These are phyloP conservation scores for Saccharomyces uvarum DNA, from an alignment of 1,139 yeast species.

Conservation along the genomic window DNA sequence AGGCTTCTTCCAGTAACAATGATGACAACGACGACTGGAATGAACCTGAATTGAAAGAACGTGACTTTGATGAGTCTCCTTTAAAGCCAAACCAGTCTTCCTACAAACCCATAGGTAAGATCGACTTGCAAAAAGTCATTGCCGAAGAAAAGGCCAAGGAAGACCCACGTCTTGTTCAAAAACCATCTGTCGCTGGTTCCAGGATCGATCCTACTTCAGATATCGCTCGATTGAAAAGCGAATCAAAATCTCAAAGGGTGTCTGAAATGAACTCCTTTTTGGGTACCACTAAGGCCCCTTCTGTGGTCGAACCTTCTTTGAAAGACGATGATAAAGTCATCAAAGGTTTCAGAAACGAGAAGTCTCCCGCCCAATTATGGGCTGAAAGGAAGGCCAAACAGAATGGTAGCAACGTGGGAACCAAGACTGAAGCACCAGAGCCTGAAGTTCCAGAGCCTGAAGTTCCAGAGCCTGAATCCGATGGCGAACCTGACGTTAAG, in stretches of 20 bases:
- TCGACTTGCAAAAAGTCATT: slow-evolving; percentile 39
- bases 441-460: slow-evolving; percentile 20
- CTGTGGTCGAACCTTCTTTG: slow-evolving; percentile 30
- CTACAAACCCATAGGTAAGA: slow-evolving; percentile 52
- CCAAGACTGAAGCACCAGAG: slow-evolving; percentile 6
- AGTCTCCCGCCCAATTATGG: slow-evolving; percentile 93
- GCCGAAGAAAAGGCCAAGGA: slow-evolving; percentile 35
- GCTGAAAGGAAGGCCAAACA: slow-evolving; percentile 70
- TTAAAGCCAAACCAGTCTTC: slow-evolving; percentile 43
- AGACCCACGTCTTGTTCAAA: slow-evolving; percentile 34
- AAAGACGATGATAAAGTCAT: slow-evolving; percentile 41
- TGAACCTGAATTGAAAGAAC: slow-evolving; percentile 56
- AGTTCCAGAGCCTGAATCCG: slow-evolving; percentile 18
- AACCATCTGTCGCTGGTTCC: slow-evolving; percentile 7
- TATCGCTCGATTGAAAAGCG: slow-evolving; percentile 31
- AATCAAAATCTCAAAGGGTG: slow-evolving; percentile 45
- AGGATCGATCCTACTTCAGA: slow-evolving; percentile 25
- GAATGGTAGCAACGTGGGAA: slow-evolving; percentile 14
- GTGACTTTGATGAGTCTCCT: slow-evolving; percentile 60
- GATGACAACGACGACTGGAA: slow-evolving; percentile 54
- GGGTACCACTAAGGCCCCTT: slow-evolving; percentile 48
- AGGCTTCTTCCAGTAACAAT: slow-evolving; percentile 16
- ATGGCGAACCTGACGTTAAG: slow-evolving; percentile 26
- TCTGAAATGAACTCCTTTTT: slow-evolving; percentile 36
- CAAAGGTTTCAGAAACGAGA: slow-evolving; percentile 66